These are phyloP conservation scores for Grosmannia huntii DNA, from an alignment of 2,329 filamentous ascomycete genomes.

Conservation along the genomic window DNA sequence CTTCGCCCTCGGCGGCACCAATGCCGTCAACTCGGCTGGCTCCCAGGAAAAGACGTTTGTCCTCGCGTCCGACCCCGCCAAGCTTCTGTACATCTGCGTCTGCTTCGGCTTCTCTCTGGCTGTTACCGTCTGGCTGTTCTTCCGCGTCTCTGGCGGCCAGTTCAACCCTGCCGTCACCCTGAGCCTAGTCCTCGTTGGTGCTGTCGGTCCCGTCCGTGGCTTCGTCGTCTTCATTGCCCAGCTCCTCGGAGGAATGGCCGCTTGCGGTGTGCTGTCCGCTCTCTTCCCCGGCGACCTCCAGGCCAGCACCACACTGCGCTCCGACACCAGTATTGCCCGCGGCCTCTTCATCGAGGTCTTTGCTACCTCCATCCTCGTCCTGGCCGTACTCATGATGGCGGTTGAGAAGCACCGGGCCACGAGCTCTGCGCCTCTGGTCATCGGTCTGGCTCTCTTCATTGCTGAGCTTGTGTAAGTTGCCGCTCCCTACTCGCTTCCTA, in stretches of 20 bases:
- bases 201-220: slow-evolving; percentile 38
- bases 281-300: slow-evolving; percentile 43
- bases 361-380: slow-evolving; percentile 48
- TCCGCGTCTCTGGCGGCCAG: slow-evolving; percentile 37
- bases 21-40: slow-evolving; percentile 16
- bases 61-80: slow-evolving; percentile 17
- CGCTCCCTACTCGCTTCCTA: not conserved
- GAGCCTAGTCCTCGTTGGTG: slow-evolving; percentile 45
- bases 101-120: slow-evolving; percentile 37
- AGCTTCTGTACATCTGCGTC: slow-evolving; percentile 35
- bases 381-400: slow-evolving; percentile 57
- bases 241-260: slow-evolving; percentile 43
- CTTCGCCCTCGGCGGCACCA: slow-evolving; percentile 18
- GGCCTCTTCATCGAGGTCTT: slow-evolving; percentile 58
- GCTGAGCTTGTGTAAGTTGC: slow-evolving; percentile 25
- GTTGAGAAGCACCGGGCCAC: slow-evolving; percentile 64
- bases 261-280: slow-evolving; percentile 42
- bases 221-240: slow-evolving; percentile 42
- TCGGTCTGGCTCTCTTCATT: slow-evolving; percentile 59
- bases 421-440: slow-evolving; percentile 57
- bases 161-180: slow-evolving; percentile 42
- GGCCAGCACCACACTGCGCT: slow-evolving; percentile 42
- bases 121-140: slow-evolving; percentile 45
- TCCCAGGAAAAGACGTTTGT: slow-evolving; percentile 3
- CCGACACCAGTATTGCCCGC: slow-evolving; percentile 36